These are phyloP conservation scores for Nakazawaea wyomingensis DNA, from an alignment of 805 yeast species.

Conservation along the genomic window DNA sequence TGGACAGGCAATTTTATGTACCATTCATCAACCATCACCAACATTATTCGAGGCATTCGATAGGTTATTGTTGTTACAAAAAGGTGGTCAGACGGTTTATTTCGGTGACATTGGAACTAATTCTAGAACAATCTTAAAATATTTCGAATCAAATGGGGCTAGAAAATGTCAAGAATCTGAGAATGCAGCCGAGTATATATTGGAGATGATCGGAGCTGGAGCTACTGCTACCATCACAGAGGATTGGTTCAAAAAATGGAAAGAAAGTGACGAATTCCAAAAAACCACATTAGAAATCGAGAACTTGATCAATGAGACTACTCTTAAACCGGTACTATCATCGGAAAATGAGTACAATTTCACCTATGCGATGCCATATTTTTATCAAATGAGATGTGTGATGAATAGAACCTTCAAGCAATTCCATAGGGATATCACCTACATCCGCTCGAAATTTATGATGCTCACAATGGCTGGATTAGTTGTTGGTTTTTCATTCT, in stretches of 20 bases:
- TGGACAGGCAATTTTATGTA: background rate
- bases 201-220: background rate
- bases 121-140: background rate
- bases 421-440: slow-evolving; percentile 44
- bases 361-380: slow-evolving; percentile 43
- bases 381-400: slow-evolving; percentile 28
- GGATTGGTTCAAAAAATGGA: background rate
- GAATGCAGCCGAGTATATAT: background rate
- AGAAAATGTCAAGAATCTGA: background rate
- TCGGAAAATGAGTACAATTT: background rate
- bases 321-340: background rate
- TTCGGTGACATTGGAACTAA: background rate
- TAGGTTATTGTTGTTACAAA: background rate
- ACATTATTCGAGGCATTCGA: background rate
- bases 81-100: background rate
- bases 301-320: background rate
- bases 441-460: slow-evolving; percentile 43
- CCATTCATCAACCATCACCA: background rate
- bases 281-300: background rate
- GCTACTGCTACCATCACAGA: background rate
- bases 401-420: slow-evolving; percentile 33
- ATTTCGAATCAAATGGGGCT: background rate
- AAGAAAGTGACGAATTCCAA: background rate
- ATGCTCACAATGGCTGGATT: slow-evolving; percentile 38
- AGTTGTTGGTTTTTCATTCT: slow-evolving; percentile 55